These are phyloP conservation scores for Lachnellula hyalina DNA, from an alignment of 2,329 filamentous ascomycete genomes.

Conservation along the genomic window DNA sequence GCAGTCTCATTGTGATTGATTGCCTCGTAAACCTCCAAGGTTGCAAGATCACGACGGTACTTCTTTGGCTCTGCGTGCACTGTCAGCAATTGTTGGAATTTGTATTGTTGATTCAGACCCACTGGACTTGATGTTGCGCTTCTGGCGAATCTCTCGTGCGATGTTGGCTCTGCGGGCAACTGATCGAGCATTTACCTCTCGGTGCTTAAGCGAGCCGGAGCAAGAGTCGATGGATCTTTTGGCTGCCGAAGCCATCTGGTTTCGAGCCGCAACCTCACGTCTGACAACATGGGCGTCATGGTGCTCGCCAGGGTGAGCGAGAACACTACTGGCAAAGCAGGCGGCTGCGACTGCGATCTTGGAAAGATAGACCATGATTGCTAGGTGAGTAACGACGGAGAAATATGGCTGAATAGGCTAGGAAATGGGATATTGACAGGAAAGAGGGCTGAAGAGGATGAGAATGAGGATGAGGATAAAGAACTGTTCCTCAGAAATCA, in stretches of 20 bases:
- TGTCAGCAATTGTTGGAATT: background rate
- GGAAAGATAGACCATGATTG: conserved; percentile 20
- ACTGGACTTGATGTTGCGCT: conserved; percentile 23
- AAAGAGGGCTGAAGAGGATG: conserved; percentile 5
- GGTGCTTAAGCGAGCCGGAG: conserved; percentile 32
- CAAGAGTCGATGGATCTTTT: conserved; percentile 32
- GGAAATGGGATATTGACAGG: conserved; percentile 1
- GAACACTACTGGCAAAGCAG: conserved; percentile 13
- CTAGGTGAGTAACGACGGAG: background rate
- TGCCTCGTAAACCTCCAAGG: conserved; percentile 19
- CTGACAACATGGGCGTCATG: conserved; percentile 17
- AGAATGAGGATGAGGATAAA: conserved; percentile 10
- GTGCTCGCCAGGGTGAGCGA: conserved; percentile 22
- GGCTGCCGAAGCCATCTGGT: conserved; percentile 18
- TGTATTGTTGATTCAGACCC: background rate
- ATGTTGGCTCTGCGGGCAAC: conserved; percentile 32
- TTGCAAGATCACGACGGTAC: conserved; percentile 20
- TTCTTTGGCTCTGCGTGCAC: conserved; percentile 16
- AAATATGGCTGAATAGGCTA: background rate
- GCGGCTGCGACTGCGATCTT: conserved; percentile 19
- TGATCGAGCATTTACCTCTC: conserved; percentile 32
- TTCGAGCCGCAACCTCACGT: conserved; percentile 19
- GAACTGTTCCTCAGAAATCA: background rate
- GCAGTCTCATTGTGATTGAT: conserved; percentile 19
- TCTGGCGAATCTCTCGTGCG: conserved; percentile 31